A percentile compares a stretch with the other conserved stretches of the same genome.
Evolutionary conservation across 805 yeast genomes (phyloP).

Genomic region (Yarrowia deformans): DNA sequence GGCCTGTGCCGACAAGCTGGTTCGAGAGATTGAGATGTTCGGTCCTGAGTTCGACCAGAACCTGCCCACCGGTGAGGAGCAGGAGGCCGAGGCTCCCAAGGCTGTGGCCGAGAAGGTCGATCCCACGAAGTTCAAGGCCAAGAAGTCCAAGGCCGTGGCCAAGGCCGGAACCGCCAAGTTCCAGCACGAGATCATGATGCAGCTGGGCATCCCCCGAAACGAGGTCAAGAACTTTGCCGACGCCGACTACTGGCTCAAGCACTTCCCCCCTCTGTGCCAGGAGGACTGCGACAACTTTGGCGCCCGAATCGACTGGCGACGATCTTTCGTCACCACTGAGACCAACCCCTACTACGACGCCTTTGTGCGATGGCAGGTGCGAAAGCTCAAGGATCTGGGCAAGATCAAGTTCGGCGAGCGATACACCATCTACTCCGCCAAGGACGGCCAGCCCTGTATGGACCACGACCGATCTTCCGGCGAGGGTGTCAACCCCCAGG

Average conservation of each 20-base stretch:
- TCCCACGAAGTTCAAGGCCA: conserved; percentile 88
- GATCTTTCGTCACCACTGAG: conserved; percentile 94
- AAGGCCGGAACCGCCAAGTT: conserved; percentile 93
- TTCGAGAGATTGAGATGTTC: conserved; percentile 89
- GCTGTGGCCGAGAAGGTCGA: conserved; percentile 64
- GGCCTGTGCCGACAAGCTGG: conserved; percentile 94
- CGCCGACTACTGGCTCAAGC: conserved; percentile 86
- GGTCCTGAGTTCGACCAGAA: conserved; percentile 71
- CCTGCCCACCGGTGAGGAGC: conserved; percentile 56
- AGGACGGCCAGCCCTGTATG: conserved; percentile 99
- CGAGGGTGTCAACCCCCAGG: conserved; percentile 97
- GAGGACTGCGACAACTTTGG: conserved; percentile 82
- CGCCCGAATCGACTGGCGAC: conserved; percentile 97
- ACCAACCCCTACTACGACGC: conserved; percentile 94
- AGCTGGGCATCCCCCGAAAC: conserved; percentile 83
- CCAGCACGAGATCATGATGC: conserved; percentile 96
- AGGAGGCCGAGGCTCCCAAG: conserved; percentile 44
- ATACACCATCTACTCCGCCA: conserved; percentile 95
- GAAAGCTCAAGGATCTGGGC: conserved; percentile 79
- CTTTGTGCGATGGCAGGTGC: conserved; percentile 96
- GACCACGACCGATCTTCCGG: conserved; percentile 98
- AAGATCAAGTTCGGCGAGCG: conserved; percentile 98
- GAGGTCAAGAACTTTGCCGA: conserved; percentile 90
- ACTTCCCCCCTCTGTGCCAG: conserved; percentile 90
- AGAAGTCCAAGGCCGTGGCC: conserved; percentile 91